Percentiles rank a stretch among this genome's conserved stretches.
Evolutionary conservation across 805 yeast genomes (phyloP).

Genomic region (Pichia gijzeniarum): DNA sequence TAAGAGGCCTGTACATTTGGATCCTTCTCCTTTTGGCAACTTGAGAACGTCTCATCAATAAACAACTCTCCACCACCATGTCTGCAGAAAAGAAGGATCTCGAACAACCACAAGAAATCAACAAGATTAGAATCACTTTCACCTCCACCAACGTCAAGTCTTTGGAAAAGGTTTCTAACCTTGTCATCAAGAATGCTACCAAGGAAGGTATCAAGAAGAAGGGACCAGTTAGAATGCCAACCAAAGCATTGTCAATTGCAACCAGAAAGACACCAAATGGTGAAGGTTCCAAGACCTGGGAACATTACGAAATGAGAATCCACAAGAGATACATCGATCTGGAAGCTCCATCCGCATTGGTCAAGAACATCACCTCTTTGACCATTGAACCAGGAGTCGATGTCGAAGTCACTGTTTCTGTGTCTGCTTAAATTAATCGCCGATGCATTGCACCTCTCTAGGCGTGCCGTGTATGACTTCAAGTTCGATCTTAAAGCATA

Average conservation of each 20-base stretch:
- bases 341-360: constrained; percentile 90
- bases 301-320: constrained; percentile 98
- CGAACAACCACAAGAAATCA: constrained; percentile 75
- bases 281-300: constrained; percentile 99
- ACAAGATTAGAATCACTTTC: constrained; percentile 98
- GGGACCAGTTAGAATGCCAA: constrained; percentile 99
- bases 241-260: constrained; percentile 94
- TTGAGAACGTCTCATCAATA: constrained; percentile 33
- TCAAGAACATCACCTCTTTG: constrained; percentile 95
- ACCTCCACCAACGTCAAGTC: constrained; percentile 98
- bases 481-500: constrained; percentile 17
- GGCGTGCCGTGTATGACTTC: constrained; percentile 50
- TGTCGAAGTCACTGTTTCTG: constrained; percentile 89
- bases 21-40: not conserved
- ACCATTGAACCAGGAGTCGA: constrained; percentile 99
- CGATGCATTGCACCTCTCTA: constrained; percentile 34
- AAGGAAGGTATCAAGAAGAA: constrained; percentile 79
- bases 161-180: constrained; percentile 91
- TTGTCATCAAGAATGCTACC: constrained; percentile 84
- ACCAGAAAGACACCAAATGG: constrained; percentile 99
- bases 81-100: constrained; percentile 80
- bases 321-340: constrained; percentile 99
- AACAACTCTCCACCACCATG: constrained; percentile 45
- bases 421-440: constrained; percentile 55
- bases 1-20: too few relatives aligned